phyloP scores from a whole-genome alignment of 441 rosid species.

The Erodium texanum region DNA sequence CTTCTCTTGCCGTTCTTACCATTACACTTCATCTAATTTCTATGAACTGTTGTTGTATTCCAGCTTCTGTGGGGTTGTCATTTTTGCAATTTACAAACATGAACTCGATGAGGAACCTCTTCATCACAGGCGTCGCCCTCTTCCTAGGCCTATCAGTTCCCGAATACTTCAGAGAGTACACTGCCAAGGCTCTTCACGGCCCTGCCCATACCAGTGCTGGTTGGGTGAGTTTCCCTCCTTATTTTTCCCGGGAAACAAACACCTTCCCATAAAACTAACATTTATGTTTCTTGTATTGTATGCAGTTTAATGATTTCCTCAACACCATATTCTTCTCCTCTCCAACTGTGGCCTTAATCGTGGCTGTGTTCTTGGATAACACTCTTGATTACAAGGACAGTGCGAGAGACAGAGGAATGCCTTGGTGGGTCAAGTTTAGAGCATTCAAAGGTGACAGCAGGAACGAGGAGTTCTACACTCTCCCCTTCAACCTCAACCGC shows the following conservation, averaged over 20 bases:
- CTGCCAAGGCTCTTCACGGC: slow-evolving; percentile 72
- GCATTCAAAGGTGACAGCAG: slow-evolving; percentile 91
- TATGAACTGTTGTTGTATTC: slow-evolving; percentile 12
- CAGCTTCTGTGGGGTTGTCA: slow-evolving; percentile 94
- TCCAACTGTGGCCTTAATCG: slow-evolving; percentile 76
- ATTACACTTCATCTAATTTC: slow-evolving; percentile 8
- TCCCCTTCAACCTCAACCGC: slow-evolving; percentile 89
- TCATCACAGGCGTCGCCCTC: slow-evolving; percentile 76
- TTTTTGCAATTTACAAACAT: slow-evolving; percentile 98
- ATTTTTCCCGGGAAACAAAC: neutral
- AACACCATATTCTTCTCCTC: slow-evolving; percentile 92
- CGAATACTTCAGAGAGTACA: slow-evolving; percentile 80
- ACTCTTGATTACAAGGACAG: slow-evolving; percentile 89
- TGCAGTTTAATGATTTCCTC: slow-evolving; percentile 94
- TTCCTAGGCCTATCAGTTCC: slow-evolving; percentile 91
- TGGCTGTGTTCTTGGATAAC: slow-evolving; percentile 82
- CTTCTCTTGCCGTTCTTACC: neutral
- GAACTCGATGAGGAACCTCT: slow-evolving; percentile 96
- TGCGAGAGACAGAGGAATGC: slow-evolving; percentile 90
- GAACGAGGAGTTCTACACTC: slow-evolving; percentile 91
- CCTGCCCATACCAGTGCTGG: slow-evolving; percentile 85
- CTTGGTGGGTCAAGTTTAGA: slow-evolving; percentile 95
- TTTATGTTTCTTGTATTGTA: neutral
- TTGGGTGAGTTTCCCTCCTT: slow-evolving; percentile 48
- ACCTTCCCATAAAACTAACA: neutral